Percentiles rank a stretch among this genome's conserved stretches.
phyloP scores from a whole-genome alignment of 2,329 filamentous ascomycete genomes.

The Fusarium musae region DNA sequence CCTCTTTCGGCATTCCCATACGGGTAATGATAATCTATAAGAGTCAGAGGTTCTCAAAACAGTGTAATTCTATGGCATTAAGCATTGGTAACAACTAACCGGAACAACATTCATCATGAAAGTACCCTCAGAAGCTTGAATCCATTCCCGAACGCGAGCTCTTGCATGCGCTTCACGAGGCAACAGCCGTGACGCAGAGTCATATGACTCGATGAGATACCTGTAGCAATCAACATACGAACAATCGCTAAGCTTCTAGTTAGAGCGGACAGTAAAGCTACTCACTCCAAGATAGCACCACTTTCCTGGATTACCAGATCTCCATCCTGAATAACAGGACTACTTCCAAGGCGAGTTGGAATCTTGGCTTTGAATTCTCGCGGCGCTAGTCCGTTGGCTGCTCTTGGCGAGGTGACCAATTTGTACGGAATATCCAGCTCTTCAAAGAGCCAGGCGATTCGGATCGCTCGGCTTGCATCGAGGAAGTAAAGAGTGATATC shows the following conservation, averaged over 20 bases:
- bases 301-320: not conserved
- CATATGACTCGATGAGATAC: not conserved
- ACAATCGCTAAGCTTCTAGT: fast-evolving
- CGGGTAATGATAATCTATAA: not conserved
- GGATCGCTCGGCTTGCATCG: not conserved
- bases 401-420: not conserved
- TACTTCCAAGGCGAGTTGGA: not conserved
- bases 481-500: not conserved
- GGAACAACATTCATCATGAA: not conserved
- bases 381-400: not conserved
- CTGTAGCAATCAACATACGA: fast-evolving
- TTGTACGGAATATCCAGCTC: not conserved
- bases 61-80: not conserved
- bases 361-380: not conserved
- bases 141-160: not conserved
- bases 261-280: fast-evolving
- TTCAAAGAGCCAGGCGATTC: not conserved
- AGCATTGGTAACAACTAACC: not conserved
- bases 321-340: not conserved
- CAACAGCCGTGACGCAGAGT: not conserved
- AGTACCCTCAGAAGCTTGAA: not conserved
- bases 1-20: not conserved
- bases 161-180: not conserved
- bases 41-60: fast-evolving
- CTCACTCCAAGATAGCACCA: not conserved